Percentiles rank a stretch among this genome's conserved stretches.
Evolutionary conservation across 805 yeast species (phyloP).

Genomic region (Myxozyma neotropica): DNA sequence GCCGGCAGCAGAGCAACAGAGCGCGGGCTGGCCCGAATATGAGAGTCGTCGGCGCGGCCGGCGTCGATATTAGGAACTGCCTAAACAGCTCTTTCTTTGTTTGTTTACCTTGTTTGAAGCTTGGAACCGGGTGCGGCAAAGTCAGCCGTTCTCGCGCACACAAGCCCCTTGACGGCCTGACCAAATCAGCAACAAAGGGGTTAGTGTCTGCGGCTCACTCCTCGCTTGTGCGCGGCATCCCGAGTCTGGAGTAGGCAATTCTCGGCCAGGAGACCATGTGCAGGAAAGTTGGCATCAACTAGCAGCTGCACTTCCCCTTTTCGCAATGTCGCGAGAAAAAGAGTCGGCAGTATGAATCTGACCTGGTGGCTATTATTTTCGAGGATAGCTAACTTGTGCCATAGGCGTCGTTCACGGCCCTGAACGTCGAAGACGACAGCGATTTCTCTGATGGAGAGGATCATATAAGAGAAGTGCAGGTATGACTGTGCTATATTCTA

Average conservation of each 20-base stretch:
- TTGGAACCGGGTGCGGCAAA: neutral
- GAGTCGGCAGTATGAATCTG: conserved; percentile 4
- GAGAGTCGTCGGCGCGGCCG: too few relatives aligned
- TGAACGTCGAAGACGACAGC: conserved; percentile 76
- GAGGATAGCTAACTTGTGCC: neutral
- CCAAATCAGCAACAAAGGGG: neutral
- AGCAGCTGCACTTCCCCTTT: too few relatives aligned
- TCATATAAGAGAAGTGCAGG: conserved; percentile 87
- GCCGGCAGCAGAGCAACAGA: too few relatives aligned
- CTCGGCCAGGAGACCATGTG: too few relatives aligned
- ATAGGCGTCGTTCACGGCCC: conserved; percentile 61
- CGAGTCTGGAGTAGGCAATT: too few relatives aligned
- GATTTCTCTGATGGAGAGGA: conserved; percentile 72
- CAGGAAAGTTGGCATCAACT: too few relatives aligned
- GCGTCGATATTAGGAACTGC: too few relatives aligned
- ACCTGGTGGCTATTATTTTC: too few relatives aligned
- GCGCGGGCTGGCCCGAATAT: too few relatives aligned
- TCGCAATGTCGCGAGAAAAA: conserved; percentile 10
- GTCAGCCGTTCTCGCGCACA: neutral
- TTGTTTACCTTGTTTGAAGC: neutral
- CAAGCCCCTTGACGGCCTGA: too few relatives aligned
- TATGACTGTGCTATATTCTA: too few relatives aligned
- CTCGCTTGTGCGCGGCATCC: too few relatives aligned
- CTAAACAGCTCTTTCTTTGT: neutral
- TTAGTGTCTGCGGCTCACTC: conserved; percentile 4